Evolutionary conservation across 176 grass and related monocot species (phyloP), one percentile per base, ranked within the genome.

Genomic region (Zea mays): DNA sequence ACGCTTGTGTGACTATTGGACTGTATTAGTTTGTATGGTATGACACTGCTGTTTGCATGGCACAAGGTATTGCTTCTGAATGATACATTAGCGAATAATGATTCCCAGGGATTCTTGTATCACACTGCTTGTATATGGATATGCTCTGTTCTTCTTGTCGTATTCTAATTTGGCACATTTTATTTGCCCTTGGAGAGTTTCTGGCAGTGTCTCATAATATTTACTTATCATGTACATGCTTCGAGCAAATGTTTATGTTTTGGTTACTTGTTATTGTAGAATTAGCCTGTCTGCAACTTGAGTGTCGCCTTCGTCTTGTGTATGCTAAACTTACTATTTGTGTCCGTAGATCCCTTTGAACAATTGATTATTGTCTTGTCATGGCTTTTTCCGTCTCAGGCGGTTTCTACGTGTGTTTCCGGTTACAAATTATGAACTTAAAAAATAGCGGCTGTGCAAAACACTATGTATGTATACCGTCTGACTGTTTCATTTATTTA

Each of bases 241-340:
- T 50, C 41, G 39, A 66, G 34, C 34, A 62, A 65, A 76, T 64
- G 42, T 80, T 60, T 54, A 46, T 6, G 37, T 80, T 75, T 75
- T 38, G 6, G 3, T 79, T 83, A 21, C 12, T 39, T 20, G 15
- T 19, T 71, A 44, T 79, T 79, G 13, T 15, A 14, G 41, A 83
- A 40, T 79, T 69, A 84, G 5, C 47, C 72, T 21, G 35, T 33
- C 7, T 37, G 46, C 9, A 17, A 55, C 65, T 42, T 77, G 27
- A 38, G 3, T 42, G n/a, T n/a, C n/a, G n/a, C n/a, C n/a, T n/a
- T n/a, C 17, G 41, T 20, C 46, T 19, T 82, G 6, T 59, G 5
- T 77, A 34, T 2, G 3, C 63, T 72, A 41, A 60, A 7, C 69
- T 73, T 71, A 44, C 74, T 60, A 52, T 72, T 36, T 83, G 9